These are phyloP conservation scores for Acacia acuminata DNA, from an alignment of 306 rosid species.

Conservation along the genomic window DNA sequence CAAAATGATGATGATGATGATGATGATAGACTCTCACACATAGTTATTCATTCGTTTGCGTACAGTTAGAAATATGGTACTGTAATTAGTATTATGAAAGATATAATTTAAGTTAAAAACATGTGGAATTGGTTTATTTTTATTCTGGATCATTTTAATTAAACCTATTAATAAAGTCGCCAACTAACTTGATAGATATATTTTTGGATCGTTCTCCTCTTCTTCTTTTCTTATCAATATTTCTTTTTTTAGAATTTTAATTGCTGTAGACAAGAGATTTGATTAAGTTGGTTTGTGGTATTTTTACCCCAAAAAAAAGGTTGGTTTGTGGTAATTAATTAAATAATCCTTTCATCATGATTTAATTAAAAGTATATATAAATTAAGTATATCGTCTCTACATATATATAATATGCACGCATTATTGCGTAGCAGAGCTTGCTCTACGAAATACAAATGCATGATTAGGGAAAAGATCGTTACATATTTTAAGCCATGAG, in stretches of 20 bases:
- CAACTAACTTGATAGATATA: background rate
- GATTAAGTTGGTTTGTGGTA: background rate
- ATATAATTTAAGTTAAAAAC: too few species aligned
- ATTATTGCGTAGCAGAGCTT: background rate
- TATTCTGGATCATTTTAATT: background rate
- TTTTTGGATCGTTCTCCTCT: background rate
- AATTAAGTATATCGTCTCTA: too few species aligned
- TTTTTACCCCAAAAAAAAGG: too few species aligned
- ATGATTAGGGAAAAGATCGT: background rate
- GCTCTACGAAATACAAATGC: background rate
- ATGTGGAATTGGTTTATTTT: too few species aligned
- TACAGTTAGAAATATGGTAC: too few species aligned
- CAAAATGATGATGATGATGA: too few species aligned
- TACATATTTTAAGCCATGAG: too few species aligned
- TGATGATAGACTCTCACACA: background rate
- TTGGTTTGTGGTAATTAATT: too few species aligned
- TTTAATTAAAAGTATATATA: too few species aligned
- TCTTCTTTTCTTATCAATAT: background rate
- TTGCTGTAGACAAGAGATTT: background rate
- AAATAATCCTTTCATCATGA: too few species aligned
- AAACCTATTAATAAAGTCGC: background rate
- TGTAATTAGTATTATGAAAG: too few species aligned
- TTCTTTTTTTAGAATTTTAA: background rate
- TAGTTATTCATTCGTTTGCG: too few species aligned
- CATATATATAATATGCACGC: background rate